Conservation (phyloP, 2,329 filamentous ascomycete genomes). For the Aspergillus glaucus region DNA sequence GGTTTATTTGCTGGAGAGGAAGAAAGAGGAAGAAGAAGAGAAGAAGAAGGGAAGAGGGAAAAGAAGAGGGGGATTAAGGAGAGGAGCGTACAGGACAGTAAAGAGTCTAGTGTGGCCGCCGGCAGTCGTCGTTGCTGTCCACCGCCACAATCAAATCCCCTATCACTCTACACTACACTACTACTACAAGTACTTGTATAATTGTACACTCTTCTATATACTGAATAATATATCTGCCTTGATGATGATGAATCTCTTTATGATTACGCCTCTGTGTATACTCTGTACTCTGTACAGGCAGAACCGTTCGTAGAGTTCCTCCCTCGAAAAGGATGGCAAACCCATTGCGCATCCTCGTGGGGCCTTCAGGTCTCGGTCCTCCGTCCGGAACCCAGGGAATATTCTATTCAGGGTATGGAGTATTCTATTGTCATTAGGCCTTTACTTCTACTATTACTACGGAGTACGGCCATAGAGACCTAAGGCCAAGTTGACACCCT, state of each 20-base stretch:
- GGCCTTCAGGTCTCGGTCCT: slow-evolving; percentile 1
- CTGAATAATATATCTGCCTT: too few relatives aligned
- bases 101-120: too few relatives aligned
- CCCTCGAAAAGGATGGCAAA: slow-evolving; percentile 9
- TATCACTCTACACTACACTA: background rate
- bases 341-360: slow-evolving; percentile 19
- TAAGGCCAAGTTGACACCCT: too few relatives aligned
- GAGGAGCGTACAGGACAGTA: background rate
- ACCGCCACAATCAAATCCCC: background rate
- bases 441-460: too few relatives aligned
- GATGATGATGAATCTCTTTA: too few relatives aligned
- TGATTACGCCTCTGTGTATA: too few relatives aligned
- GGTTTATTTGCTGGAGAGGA: slow-evolving; percentile 10
- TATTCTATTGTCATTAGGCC: too few relatives aligned
- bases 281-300: too few relatives aligned
- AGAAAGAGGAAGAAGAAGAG: slow-evolving; percentile 15
- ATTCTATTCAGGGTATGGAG: too few relatives aligned
- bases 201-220: too few relatives aligned
- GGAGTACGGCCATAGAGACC: too few relatives aligned
- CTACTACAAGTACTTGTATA: background rate
- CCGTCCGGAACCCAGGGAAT: too few relatives aligned
- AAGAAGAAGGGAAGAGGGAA: slow-evolving; percentile 11
- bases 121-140: background rate
- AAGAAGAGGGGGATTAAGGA: slow-evolving; percentile 5
- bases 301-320: background rate